Evolutionary conservation across 306 rosid genomes (phyloP).

Genomic region (Prosopis cineraria): DNA sequence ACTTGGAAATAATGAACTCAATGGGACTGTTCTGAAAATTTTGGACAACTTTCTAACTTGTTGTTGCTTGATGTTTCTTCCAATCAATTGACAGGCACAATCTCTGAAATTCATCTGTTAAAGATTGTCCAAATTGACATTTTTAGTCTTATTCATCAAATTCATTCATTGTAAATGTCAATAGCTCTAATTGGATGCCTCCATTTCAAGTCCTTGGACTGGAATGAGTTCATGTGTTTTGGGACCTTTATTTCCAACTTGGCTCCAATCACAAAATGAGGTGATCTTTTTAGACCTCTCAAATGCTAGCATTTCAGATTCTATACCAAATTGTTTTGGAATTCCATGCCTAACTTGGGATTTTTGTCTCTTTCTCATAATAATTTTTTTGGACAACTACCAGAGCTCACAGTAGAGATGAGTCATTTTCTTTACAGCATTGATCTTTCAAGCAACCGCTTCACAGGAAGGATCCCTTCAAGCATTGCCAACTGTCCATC

Average conservation of each 20-base stretch:
- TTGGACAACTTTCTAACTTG: constrained; percentile 48
- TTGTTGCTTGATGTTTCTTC: constrained; percentile 37
- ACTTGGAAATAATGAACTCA: constrained; percentile 39
- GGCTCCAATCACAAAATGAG: constrained; percentile 46
- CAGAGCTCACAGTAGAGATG: constrained; percentile 31
- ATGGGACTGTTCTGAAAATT: constrained; percentile 46
- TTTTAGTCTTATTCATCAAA: constrained; percentile 32
- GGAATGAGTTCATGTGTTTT: constrained; percentile 44
- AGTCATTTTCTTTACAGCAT: background rate
- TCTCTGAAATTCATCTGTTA: constrained; percentile 46
- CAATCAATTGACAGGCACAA: constrained; percentile 44
- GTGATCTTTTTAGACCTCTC: constrained; percentile 28
- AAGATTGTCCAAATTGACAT: constrained; percentile 19
- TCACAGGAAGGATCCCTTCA: constrained; percentile 42
- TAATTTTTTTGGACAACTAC: constrained; percentile 37
- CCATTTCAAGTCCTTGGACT: constrained; percentile 28
- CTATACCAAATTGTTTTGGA: constrained; percentile 53
- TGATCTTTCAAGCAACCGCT: constrained; percentile 47
- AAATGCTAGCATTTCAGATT: constrained; percentile 45
- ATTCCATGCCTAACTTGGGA: constrained; percentile 15
- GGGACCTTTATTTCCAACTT: constrained; percentile 50
- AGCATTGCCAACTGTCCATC: constrained; percentile 40
- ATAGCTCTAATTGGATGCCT: constrained; percentile 45
- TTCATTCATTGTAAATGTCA: constrained; percentile 41
- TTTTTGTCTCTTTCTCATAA: constrained; percentile 47